Evolutionary conservation across 2,329 filamentous ascomycete genomes (phyloP).

Genomic region (Fonsecaea erecta): DNA sequence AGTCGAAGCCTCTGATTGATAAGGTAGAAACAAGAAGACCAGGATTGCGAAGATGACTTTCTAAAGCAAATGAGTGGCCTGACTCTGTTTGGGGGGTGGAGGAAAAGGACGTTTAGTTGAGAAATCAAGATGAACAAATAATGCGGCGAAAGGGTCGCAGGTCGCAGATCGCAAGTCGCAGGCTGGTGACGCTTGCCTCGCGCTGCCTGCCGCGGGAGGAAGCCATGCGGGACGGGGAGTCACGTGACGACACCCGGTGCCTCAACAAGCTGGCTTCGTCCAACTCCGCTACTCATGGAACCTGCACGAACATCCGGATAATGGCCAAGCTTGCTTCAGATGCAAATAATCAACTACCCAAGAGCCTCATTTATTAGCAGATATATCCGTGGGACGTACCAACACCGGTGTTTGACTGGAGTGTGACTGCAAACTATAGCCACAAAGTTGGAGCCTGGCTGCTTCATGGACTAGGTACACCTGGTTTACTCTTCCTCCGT

Average conservation of each 20-base stretch:
- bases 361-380: neutral
- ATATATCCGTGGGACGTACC: neutral
- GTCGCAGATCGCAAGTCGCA: neutral
- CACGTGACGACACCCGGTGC: neutral
- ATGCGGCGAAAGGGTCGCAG: slow-evolving; percentile 14
- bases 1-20: neutral
- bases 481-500: slow-evolving; percentile 31
- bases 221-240: neutral
- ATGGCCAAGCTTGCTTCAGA: neutral
- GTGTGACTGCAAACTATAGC: neutral
- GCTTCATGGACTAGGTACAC: slow-evolving; percentile 27
- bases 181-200: slow-evolving; percentile 6
- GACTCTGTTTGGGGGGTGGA: neutral
- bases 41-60: neutral
- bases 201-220: neutral
- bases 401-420: neutral
- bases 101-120: neutral
- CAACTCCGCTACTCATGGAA: neutral
- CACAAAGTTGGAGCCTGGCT: neutral
- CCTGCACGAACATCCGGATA: neutral
- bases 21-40: neutral
- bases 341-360: neutral
- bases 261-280: neutral
- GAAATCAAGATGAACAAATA: slow-evolving; percentile 7
- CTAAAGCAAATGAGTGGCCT: neutral